These are phyloP conservation scores for Verbascum thapsus DNA, from an alignment of 257 asterid species.

Conservation along the genomic window DNA sequence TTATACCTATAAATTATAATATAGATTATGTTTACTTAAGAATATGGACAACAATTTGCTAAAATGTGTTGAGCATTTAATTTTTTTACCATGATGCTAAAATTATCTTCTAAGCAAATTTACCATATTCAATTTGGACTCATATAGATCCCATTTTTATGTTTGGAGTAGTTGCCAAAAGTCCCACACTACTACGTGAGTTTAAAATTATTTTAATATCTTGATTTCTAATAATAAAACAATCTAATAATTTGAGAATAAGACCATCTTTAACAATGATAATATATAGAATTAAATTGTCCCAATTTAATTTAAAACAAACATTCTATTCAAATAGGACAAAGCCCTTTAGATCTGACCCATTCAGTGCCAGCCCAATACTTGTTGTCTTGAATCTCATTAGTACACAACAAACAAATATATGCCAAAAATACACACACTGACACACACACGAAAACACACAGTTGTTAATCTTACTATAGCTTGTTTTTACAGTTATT, in stretches of 20 bases:
- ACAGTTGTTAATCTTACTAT: background rate
- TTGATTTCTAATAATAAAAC: slow-evolving; percentile 14
- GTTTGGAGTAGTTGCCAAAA: background rate
- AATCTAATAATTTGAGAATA: background rate
- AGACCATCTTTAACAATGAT: background rate
- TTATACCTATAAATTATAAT: too few species aligned
- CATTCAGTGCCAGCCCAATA: slow-evolving; percentile 39
- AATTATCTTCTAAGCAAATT: too few species aligned
- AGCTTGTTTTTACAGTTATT: slow-evolving; percentile 22
- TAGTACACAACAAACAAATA: slow-evolving; percentile 25
- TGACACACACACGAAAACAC: slow-evolving; percentile 4
- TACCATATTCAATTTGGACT: background rate
- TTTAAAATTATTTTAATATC: background rate
- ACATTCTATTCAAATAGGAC: slow-evolving; percentile 29
- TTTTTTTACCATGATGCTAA: too few species aligned
- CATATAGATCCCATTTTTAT: too few species aligned
- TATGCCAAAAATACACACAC: slow-evolving; percentile 18
- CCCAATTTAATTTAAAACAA: slow-evolving; percentile 34
- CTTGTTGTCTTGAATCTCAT: slow-evolving; percentile 34
- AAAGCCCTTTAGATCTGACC: slow-evolving; percentile 35
- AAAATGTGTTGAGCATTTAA: too few species aligned
- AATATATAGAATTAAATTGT: too few species aligned
- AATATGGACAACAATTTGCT: too few species aligned
- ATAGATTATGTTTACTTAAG: too few species aligned
- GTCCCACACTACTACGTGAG: slow-evolving; percentile 7